Conservation (phyloP, 345 rosid genomes). For the Luvunga scandens region DNA sequence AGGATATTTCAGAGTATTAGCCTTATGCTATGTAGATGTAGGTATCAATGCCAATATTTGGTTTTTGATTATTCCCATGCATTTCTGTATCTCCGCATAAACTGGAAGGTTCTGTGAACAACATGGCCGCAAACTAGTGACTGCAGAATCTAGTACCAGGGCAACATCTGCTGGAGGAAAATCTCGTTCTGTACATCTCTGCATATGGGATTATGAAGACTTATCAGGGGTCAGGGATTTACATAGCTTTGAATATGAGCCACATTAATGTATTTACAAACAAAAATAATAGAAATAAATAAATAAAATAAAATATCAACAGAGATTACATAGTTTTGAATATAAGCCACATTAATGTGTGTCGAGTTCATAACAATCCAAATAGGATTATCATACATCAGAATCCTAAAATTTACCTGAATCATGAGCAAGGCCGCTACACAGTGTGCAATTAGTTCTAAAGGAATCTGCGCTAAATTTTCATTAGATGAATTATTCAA, state of each 20-base stretch:
- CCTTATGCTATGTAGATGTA: constrained; percentile 21
- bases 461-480: constrained; percentile 48
- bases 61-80: constrained; percentile 76
- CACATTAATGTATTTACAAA: neutral
- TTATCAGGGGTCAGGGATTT: neutral
- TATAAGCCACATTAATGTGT: neutral
- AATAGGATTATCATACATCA: neutral
- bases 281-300: neutral
- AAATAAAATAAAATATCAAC: neutral
- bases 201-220: constrained; percentile 28
- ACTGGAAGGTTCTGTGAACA: constrained; percentile 74
- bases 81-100: constrained; percentile 82
- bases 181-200: constrained; percentile 85
- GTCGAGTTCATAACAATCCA: neutral
- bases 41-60: constrained; percentile 66
- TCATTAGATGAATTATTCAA: constrained; percentile 27
- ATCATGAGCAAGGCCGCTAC: constrained; percentile 77
- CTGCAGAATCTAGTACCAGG: constrained; percentile 70
- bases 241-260: neutral
- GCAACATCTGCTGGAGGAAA: constrained; percentile 84
- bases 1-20: constrained; percentile 4
- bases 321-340: no score
- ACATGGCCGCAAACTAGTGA: constrained; percentile 69
- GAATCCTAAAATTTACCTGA: constrained; percentile 43
- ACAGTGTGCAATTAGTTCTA: constrained; percentile 60